phyloP scores from a whole-genome alignment of 1,139 yeast genomes.

The Torulaspora globosa region DNA sequence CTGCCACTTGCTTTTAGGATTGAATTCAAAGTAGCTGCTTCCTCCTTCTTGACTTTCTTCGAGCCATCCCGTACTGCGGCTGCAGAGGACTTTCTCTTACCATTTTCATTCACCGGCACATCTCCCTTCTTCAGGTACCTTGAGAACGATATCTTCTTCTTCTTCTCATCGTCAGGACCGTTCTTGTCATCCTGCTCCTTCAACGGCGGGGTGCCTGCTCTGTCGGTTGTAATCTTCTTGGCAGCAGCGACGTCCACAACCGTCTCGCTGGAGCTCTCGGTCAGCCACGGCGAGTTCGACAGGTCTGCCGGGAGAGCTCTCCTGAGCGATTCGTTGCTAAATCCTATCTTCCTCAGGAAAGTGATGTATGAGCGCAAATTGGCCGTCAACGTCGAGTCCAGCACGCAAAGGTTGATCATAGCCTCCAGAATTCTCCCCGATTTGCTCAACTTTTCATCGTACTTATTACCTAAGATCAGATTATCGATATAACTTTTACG shows the following conservation, averaged over 20 bases:
- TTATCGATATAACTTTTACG: slow-evolving; percentile 26
- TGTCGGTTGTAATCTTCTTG: slow-evolving; percentile 3
- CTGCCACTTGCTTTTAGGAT: slow-evolving; percentile 22
- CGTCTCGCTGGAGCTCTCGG: background rate
- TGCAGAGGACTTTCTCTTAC: slow-evolving; percentile 17
- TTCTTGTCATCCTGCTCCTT: slow-evolving; percentile 3
- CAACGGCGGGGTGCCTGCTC: slow-evolving; percentile 10
- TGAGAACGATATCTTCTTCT: slow-evolving; percentile 37
- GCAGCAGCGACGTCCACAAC: slow-evolving; percentile 8
- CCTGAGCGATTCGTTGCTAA: slow-evolving; percentile 14
- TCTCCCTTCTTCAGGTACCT: slow-evolving; percentile 35
- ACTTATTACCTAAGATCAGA: slow-evolving; percentile 14
- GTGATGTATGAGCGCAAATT: slow-evolving; percentile 23
- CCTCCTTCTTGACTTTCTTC: slow-evolving; percentile 9
- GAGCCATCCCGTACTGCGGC: slow-evolving; percentile 6
- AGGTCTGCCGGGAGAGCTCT: slow-evolving; percentile 14
- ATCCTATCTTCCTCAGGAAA: slow-evolving; percentile 19
- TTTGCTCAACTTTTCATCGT: slow-evolving; percentile 13
- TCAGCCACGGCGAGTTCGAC: background rate
- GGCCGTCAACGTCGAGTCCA: slow-evolving; percentile 28
- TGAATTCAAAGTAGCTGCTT: slow-evolving; percentile 15
- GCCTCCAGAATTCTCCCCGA: slow-evolving; percentile 19
- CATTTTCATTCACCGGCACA: slow-evolving; percentile 13
- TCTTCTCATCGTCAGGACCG: slow-evolving; percentile 20
- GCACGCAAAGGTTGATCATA: slow-evolving; percentile 25